Evolutionary conservation across 2,329 filamentous ascomycete species (phyloP), one percentile per base, ranked within the genome.

Genomic region (Xylariaceae sp.): DNA sequence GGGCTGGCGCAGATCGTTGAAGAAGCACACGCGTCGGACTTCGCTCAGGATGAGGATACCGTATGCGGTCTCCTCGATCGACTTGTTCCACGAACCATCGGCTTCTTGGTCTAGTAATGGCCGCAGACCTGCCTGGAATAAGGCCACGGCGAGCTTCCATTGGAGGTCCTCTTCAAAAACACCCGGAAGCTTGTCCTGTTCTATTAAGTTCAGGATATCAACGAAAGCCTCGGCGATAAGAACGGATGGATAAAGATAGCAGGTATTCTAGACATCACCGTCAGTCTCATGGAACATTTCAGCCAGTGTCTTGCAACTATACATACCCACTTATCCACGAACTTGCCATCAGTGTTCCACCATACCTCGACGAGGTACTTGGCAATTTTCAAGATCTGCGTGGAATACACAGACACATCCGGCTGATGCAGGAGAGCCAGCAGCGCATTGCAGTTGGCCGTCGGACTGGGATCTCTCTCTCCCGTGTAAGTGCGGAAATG

Each of bases 371-470:
- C 64, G 4, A 72, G 60, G 55, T 69, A 72, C 9, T 53, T 60
- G 34, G 60, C 55, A 11, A 63, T 58, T 55, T 72, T 74, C 47
- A 65, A 60, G 51, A 72, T 70, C 65, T 70, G 72, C 2, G 62
- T 57, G 9, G 58, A 52, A 18, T 60, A 64, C 51, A 64, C 13
- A 23, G 56, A 30, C n/a, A 57, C 35, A 51, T 71, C 61, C 8
- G 61, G 57, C 5, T 62, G 59, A 13, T 66, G 62, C 35, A 74
- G 63, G 9, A 74, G 62, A 10, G 72, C 70, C 39, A 71, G 39
- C 2, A 75, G 57, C 10, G 70, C 70, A 58, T 74, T 73, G 58
- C 70, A 73, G 62, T 74, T 74, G 1, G 71, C 71, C 2, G 65
- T 72, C n/a, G 72, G 67, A 49, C 71, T 73, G 2, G 69, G 64